Base-by-base conservation (phyloP, 306 rosid genomes). In the Hippophae rhamnoides region DNA sequence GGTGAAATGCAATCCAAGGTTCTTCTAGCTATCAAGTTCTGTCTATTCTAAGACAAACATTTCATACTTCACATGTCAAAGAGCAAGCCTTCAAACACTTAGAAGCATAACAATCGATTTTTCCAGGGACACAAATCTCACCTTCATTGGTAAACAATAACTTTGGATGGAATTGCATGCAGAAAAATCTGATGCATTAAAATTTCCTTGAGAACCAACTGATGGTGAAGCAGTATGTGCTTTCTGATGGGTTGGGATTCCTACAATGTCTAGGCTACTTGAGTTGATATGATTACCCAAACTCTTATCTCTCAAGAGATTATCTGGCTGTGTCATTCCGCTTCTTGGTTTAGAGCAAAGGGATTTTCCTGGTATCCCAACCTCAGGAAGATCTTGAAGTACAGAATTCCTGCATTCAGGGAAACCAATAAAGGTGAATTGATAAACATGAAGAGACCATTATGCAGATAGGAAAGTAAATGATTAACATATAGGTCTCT, bases 381-480 rank as follows among this genome's bases (percentile, higher is more conserved):
- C 68, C 57, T 54, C 66, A 1, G 82, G 81, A 59, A 68, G 67
- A 77, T 81, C 89, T 56, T 75, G 86, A 61, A 82, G 71, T 57
- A 85, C 64, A 59, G 86, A 82, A 75, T 73, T 74, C 84, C 96
- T 88, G 80, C 81, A 78, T 69, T 56, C 57, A 65, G 61, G 41
- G 13, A 68, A 69, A 23, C 38, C 44, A 60, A 43, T n/a, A 55
- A 56, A 63, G 58, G 72, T 67, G n/a, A 58, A 63, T 74, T 69
- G 4, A 71, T 59, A 58, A 53, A 31, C 42, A 13, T 47, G 13
- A 43, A 52, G 56, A 50, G 66, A 12, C 54, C 18, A 42, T 69
- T 59, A 26, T 31, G 38, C 38, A 31, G 38, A 31, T 31, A 13
- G 31, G 10, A 60, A 50, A 11, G 46, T 23, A 60, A 25, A 8